Conservation (phyloP, 192 early-diverging fungal genomes). For the Phycomyces blakesleeanus region DNA sequence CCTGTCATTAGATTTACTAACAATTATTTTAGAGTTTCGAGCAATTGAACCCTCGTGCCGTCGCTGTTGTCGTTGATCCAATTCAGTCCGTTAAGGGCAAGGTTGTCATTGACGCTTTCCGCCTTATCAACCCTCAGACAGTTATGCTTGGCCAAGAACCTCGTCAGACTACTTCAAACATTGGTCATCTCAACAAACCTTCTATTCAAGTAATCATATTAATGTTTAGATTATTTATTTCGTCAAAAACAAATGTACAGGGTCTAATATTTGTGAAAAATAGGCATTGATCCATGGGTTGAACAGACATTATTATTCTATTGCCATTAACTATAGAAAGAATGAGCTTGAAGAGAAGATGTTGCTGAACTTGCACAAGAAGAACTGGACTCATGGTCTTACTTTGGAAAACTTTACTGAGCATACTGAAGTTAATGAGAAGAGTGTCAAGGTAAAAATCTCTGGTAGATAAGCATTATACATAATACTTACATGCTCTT, state of each 20-base stretch:
- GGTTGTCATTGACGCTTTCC: constrained; percentile 99
- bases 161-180: constrained; percentile 96
- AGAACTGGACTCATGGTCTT: constrained; percentile 98
- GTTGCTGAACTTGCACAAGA: constrained; percentile 98
- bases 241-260: background rate
- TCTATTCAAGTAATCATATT: constrained; percentile 72
- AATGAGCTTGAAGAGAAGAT: constrained; percentile 99
- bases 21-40: constrained; percentile 72
- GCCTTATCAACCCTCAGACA: constrained; percentile 88
- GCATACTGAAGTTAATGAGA: constrained; percentile 81
- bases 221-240: background rate
- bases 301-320: constrained; percentile 99
- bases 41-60: constrained; percentile 86
- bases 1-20: too few species aligned
- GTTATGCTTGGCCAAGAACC: constrained; percentile 88
- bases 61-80: constrained; percentile 98
- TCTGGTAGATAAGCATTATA: background rate
- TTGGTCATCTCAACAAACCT: constrained; percentile 97
- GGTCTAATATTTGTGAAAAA: constrained; percentile 9
- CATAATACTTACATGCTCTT: background rate
- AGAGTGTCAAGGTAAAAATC: constrained; percentile 69
- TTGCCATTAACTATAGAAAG: constrained; percentile 99
- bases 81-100: constrained; percentile 99
- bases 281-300: constrained; percentile 92
- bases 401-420: constrained; percentile 76